Evolutionary conservation across 805 yeast genomes (phyloP), one percentile per base, ranked within the genome.

Genomic region (Saccharomycopsis fodiens): DNA sequence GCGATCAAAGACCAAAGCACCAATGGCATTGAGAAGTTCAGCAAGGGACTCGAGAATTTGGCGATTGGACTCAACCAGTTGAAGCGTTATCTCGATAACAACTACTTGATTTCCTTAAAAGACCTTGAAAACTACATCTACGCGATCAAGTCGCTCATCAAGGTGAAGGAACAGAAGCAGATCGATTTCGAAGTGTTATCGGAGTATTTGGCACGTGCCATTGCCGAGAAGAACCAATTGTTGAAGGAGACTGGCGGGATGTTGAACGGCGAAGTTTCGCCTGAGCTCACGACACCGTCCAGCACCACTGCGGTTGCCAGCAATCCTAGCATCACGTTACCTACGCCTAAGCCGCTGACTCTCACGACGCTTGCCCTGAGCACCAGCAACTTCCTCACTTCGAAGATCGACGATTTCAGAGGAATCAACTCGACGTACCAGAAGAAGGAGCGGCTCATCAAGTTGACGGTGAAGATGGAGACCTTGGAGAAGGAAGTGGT

Each of bases 161-260:
- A 83, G 58, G 71, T 85, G 46, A 87, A 91, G 53, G 97, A 91
- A 57, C 88, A 87, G 59, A 89, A 89, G 61, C 89, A 85, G 55
- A 75, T 91, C 22, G 98, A 91, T 60, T 81, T 82, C 57, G 97
- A 93, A 59, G 94, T 85, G 42, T 68, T 91, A 37, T 75, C 78
- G 34, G 94, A 84, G 45, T 91, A 91, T 63, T 66, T 88, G 46
- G 70, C 72, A 35, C 83, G 85, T 56, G 79, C 95, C 0, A 70
- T 74, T 41, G 66, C 67, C 34, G 97, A 91, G 54, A 78, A 79
- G 54, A 74, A 73, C 48, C 64, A 67, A 3, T 58, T 77, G 19
- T 61, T 72, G 46, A 67, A 42, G 36, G 45, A 46, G 31, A 36
- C 78, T 8, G 76, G 76, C 3, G 46, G 46, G 12, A 6, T 23